These are phyloP conservation scores for Sordariomycetes sp. DNA, from an alignment of 2,329 filamentous ascomycete genomes.

Conservation along the genomic window DNA sequence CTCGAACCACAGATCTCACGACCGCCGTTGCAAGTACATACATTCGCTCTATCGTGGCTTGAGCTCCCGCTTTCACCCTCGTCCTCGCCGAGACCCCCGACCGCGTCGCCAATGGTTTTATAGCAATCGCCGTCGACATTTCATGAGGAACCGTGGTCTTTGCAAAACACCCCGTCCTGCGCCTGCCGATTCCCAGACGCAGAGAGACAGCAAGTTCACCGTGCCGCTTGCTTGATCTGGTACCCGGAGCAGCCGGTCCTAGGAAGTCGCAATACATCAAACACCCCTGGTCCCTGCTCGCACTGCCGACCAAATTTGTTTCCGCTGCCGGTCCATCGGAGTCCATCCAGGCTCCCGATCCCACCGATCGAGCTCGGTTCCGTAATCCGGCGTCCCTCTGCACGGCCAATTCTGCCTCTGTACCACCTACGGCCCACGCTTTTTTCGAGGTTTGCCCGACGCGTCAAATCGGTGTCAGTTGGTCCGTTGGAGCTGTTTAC, in stretches of 20 bases:
- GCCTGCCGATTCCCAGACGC: neutral
- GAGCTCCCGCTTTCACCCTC: neutral
- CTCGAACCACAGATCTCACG: neutral
- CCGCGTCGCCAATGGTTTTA: neutral
- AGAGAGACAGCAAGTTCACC: neutral
- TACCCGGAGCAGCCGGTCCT: neutral
- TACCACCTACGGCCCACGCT: neutral
- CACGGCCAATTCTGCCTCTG: neutral
- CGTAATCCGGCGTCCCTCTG: neutral
- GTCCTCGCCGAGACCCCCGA: neutral
- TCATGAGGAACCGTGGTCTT: neutral
- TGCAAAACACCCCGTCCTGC: neutral
- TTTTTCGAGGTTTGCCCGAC: neutral
- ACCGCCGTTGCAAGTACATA: neutral
- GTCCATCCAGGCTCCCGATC: neutral
- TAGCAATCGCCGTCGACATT: neutral
- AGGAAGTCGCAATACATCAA: neutral
- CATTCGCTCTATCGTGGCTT: neutral
- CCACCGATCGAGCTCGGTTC: neutral
- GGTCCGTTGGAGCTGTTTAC: neutral
- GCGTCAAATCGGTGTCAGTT: neutral
- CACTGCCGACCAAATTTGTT: neutral
- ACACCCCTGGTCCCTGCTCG: neutral
- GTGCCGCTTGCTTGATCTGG: neutral
- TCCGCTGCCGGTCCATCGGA: neutral